phyloP scores from a whole-genome alignment of 1,139 yeast species.

The Taphrina deformans region DNA sequence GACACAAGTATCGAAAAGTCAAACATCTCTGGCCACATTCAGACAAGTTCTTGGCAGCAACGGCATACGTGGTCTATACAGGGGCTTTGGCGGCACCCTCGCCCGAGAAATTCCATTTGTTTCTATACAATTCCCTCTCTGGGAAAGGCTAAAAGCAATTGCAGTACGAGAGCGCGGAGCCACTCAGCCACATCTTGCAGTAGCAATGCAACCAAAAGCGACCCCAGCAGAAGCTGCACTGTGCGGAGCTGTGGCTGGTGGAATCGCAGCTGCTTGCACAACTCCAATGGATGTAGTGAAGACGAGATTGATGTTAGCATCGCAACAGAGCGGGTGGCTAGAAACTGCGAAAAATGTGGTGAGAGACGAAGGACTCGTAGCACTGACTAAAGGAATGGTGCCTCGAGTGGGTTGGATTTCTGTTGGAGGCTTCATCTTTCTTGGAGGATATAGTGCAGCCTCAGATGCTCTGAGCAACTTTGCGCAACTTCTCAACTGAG shows the following conservation, averaged over 20 bases:
- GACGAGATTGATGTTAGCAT: constrained; percentile 81
- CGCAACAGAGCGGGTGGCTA: constrained; percentile 52
- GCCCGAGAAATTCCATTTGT: constrained; percentile 96
- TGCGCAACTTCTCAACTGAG: not conserved
- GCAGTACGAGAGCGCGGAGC: constrained; percentile 41
- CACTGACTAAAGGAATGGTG: constrained; percentile 80
- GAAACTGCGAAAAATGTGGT: constrained; percentile 54
- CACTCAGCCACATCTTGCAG: constrained; percentile 37
- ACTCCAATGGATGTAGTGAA: constrained; percentile 92
- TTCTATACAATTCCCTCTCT: constrained; percentile 88
- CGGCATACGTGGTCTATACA: constrained; percentile 74
- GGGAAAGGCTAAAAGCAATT: constrained; percentile 76
- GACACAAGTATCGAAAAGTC: constrained; percentile 68
- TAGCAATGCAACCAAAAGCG: constrained; percentile 47
- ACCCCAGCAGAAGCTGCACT: constrained; percentile 79
- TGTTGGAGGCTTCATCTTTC: constrained; percentile 96
- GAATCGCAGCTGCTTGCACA: constrained; percentile 87
- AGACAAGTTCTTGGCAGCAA: constrained; percentile 59
- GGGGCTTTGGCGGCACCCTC: constrained; percentile 92
- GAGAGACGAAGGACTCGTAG: constrained; percentile 64
- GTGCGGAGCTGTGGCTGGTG: constrained; percentile 95
- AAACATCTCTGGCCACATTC: constrained; percentile 66
- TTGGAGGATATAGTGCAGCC: constrained; percentile 87
- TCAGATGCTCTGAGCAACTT: constrained; percentile 41
- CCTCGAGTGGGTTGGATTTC: constrained; percentile 97